Evolutionary conservation across 2,329 filamentous ascomycete genomes (phyloP), one percentile per base, ranked within the genome.

Genomic region (Cyphellophora europaea): DNA sequence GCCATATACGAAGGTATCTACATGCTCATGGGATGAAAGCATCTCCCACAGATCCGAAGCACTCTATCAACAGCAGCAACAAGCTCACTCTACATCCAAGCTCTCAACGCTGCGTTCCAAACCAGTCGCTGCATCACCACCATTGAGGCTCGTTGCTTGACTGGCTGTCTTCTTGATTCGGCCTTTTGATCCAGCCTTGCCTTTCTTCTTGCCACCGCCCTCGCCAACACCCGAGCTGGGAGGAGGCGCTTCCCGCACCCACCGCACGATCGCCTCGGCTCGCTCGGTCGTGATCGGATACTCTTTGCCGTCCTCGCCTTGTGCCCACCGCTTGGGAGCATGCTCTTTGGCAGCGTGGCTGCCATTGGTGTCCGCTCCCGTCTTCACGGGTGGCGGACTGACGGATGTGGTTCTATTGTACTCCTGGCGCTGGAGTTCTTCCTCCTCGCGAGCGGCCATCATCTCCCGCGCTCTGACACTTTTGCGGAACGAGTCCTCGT

Each of bases 231-330:
- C 10, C 2, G 32, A n/a, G 27, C 37, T 42, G 3, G 42, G 46
- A 5, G 41, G 37, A 11, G 72, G 74, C 1, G 72, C 75, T 38
- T 79, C 68, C 32, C 61, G 59, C 14, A 89, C 71, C 83, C 84
- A 91, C 27, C 72, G 61, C 1, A 77, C 72, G 38, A 89, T 74
- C 12, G 73, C 71, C 31, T 75, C 69, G 1, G 82, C 82, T 14
- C 83, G 69, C 43, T 82, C 78, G 2, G 80, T 83, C 12, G 71
- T 67, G 43, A 84, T 76, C 2, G 75, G 74, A 53, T 82, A 82
- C 44, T 85, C 79, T 49, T 74, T 75, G 8, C n/a, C n/a, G 21
- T 25, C 21, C 21, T 77, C 8, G 62, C 59, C 35, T 49, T 41
- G n/a, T 50, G 19, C 11, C 36, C 35, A 44, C 15, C 32, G 19